Conservation (phyloP, 441 rosid genomes). For the Euphorbia celastroides region DNA sequence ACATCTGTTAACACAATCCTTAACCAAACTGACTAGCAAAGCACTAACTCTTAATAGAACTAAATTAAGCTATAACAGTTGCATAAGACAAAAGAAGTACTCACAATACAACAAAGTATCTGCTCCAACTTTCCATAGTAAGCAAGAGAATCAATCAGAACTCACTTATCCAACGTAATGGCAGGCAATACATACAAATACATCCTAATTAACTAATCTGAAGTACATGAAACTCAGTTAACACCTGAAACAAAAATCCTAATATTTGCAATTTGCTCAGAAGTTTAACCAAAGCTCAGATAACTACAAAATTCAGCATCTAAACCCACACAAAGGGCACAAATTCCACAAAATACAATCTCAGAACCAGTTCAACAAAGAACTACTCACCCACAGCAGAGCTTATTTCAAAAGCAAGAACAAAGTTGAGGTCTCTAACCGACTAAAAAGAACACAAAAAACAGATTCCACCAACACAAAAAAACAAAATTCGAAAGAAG, state of each 20-base stretch:
- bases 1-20: background rate
- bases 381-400: background rate
- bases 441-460: background rate
- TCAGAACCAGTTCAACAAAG: constrained; percentile 9
- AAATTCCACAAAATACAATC: background rate
- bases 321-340: background rate
- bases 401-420: background rate
- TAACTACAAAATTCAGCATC: background rate
- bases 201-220: background rate
- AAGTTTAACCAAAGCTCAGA: constrained; percentile 2
- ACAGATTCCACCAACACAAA: constrained; percentile 7
- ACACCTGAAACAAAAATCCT: constrained; percentile 2
- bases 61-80: background rate
- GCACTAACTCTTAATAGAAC: background rate
- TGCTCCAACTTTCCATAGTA: background rate
- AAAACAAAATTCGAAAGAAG: background rate
- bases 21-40: background rate
- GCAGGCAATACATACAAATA: background rate
- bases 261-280: background rate
- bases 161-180: background rate
- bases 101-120: background rate
- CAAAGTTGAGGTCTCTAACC: background rate
- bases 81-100: background rate
- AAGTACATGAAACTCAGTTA: background rate
- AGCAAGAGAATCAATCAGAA: background rate